A percentile compares a stretch with the other conserved stretches of the same genome.
These are phyloP conservation scores for Mycena polygramma DNA, from an alignment of 768 basidiomycete species.

Conservation along the genomic window DNA sequence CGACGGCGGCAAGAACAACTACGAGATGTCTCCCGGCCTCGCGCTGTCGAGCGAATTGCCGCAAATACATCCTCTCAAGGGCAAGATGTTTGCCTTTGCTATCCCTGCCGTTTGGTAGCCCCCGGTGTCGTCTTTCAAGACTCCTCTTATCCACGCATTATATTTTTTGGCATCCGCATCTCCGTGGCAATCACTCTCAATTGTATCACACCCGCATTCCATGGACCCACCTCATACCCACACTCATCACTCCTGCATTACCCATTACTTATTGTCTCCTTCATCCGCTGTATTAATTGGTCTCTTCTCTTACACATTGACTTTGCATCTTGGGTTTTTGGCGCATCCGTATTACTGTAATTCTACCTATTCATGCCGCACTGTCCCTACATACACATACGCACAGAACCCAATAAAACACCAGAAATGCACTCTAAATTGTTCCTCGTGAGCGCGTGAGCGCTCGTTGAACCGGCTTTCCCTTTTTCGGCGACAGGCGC, in stretches of 20 bases:
- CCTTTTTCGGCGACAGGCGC: not conserved
- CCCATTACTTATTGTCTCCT: slow-evolving; percentile 27
- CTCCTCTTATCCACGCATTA: slow-evolving; percentile 39
- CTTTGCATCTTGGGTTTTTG: slow-evolving; percentile 34
- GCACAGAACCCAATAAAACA: slow-evolving; percentile 37
- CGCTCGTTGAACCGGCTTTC: slow-evolving; percentile 7
- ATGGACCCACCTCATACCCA: slow-evolving; percentile 27
- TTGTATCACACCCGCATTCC: slow-evolving; percentile 30
- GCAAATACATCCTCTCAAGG: slow-evolving; percentile 62
- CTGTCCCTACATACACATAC: slow-evolving; percentile 16
- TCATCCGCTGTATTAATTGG: slow-evolving; percentile 30
- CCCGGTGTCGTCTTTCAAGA: slow-evolving; percentile 34
- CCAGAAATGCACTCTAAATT: slow-evolving; percentile 9
- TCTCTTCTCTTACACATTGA: slow-evolving; percentile 23
- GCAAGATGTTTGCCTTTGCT: slow-evolving; percentile 76
- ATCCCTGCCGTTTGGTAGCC: slow-evolving; percentile 72
- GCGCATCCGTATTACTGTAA: slow-evolving; percentile 27
- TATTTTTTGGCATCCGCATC: slow-evolving; percentile 22
- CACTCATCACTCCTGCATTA: slow-evolving; percentile 25
- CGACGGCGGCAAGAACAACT: slow-evolving; percentile 36
- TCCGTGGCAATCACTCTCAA: slow-evolving; percentile 22
- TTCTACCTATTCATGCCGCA: slow-evolving; percentile 20
- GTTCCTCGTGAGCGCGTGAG: slow-evolving; percentile 7
- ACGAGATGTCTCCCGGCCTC: slow-evolving; percentile 57
- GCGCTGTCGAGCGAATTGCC: slow-evolving; percentile 49